Conservation (phyloP, 2,329 filamentous ascomycete genomes). For the Colletotrichum incanum region DNA sequence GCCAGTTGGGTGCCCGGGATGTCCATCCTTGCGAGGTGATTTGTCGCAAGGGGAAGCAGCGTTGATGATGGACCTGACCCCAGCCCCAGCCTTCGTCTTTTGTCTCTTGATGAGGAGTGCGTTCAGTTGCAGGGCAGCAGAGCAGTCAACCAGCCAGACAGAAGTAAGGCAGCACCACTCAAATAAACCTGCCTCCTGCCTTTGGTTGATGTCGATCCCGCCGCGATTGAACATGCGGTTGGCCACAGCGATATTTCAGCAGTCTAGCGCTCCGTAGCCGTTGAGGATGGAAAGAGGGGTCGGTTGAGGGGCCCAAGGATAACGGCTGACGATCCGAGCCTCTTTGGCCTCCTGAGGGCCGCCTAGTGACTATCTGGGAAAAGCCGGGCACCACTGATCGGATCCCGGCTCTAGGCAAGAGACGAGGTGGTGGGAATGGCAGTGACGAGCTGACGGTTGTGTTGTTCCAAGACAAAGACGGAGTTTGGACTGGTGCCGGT, state of each 20-base stretch:
- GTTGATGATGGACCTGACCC: conserved; percentile 8
- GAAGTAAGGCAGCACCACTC: conserved; percentile 5
- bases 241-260: conserved; percentile 5
- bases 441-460: not conserved
- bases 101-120: conserved; percentile 9
- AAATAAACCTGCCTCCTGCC: not conserved
- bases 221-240: conserved; percentile 1
- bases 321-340: conserved; percentile 25
- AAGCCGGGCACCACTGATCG: conserved; percentile 2
- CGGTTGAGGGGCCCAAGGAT: not conserved
- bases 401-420: not conserved
- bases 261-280: conserved; percentile 18
- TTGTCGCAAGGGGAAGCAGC: conserved; percentile 16
- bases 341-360: not conserved
- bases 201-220: conserved; percentile 25
- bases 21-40: conserved; percentile 9
- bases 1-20: conserved; percentile 19
- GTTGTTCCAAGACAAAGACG: not conserved
- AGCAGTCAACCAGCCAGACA: conserved; percentile 11
- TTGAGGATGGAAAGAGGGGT: conserved; percentile 5
- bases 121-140: conserved; percentile 21
- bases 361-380: conserved; percentile 15
- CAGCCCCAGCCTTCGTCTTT: conserved; percentile 10
- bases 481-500: not conserved
- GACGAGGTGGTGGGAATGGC: not conserved